These are phyloP conservation scores for Beta lomatogona DNA, from an alignment of 179 eudicot species.

Conservation along the genomic window DNA sequence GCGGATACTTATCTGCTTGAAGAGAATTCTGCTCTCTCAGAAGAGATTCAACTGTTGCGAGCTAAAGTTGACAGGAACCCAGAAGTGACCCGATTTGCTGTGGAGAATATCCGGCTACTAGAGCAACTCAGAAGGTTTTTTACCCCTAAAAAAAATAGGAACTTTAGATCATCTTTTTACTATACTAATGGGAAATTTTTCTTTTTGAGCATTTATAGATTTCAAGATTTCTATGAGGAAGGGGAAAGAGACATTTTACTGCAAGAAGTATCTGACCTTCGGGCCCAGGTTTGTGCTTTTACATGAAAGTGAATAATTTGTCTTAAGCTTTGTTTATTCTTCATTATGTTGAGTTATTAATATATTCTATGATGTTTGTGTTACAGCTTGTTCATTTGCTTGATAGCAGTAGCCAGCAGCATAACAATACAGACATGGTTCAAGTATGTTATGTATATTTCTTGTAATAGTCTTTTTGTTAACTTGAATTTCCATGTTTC, in stretches of 20 bases:
- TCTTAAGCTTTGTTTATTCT: constrained; percentile 11
- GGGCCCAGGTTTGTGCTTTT: constrained; percentile 62
- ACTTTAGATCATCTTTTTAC: neutral
- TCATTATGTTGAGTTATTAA: constrained; percentile 5
- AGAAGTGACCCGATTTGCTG: constrained; percentile 96
- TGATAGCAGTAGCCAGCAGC: constrained; percentile 53
- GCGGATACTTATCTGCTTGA: constrained; percentile 71
- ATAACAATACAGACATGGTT: constrained; percentile 33
- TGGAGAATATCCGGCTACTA: constrained; percentile 81
- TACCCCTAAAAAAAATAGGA: neutral
- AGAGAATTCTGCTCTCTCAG: constrained; percentile 73
- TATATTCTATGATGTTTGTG: neutral
- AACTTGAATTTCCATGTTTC: constrained; percentile 2
- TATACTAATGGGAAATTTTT: neutral
- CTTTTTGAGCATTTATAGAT: constrained; percentile 40
- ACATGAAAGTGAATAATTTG: neutral
- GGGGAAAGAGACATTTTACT: constrained; percentile 92
- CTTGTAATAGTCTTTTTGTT: neutral
- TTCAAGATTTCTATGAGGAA: constrained; percentile 95
- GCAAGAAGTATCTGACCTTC: constrained; percentile 77
- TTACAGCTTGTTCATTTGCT: constrained; percentile 61
- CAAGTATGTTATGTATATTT: constrained; percentile 38
- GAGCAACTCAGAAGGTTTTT: constrained; percentile 81
- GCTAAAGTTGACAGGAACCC: constrained; percentile 87
- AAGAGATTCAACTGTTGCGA: constrained; percentile 78